phyloP scores from a whole-genome alignment of 2,329 filamentous ascomycete species.

The Emydomyces testavorans region DNA sequence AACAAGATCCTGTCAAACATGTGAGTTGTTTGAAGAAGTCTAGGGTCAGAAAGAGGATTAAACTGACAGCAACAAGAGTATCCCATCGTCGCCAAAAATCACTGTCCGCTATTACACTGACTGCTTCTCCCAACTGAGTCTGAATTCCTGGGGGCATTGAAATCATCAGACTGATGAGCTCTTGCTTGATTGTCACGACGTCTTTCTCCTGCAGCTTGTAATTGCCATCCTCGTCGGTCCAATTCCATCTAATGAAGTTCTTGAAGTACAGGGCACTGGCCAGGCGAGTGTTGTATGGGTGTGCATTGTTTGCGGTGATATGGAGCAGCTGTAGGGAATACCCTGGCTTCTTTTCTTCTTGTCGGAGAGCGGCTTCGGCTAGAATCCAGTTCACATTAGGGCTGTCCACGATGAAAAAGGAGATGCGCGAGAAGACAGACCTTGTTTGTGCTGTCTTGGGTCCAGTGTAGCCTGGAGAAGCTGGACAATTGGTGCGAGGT shows the following conservation, averaged over 20 bases:
- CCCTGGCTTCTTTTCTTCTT: conserved; percentile 68
- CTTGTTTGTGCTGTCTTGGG: conserved; percentile 77
- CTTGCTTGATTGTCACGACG: conserved; percentile 81
- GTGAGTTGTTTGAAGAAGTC: conserved; percentile 6
- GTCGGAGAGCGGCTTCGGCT: conserved; percentile 73
- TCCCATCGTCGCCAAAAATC: conserved; percentile 97
- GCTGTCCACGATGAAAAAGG: not conserved
- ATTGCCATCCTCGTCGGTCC: conserved; percentile 88
- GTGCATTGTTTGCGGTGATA: conserved; percentile 66
- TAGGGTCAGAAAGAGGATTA: not conserved
- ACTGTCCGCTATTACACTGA: conserved; percentile 93
- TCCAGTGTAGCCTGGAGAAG: conserved; percentile 86
- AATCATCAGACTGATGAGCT: conserved; percentile 95
- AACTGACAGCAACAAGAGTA: conserved; percentile 67
- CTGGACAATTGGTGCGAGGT: conserved; percentile 57
- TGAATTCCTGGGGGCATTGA: conserved; percentile 77
- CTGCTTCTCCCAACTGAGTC: conserved; percentile 87
- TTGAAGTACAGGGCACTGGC: conserved; percentile 92
- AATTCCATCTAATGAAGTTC: conserved; percentile 92
- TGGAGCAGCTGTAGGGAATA: conserved; percentile 84
- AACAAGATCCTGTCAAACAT: conserved; percentile 58
- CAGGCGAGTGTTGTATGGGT: conserved; percentile 68
- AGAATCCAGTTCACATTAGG: conserved; percentile 16
- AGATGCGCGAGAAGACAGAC: conserved; percentile 38
- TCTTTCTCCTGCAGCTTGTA: conserved; percentile 78